A percentile compares a stretch with the other conserved stretches of the same genome.
These are phyloP conservation scores for Aspergillus phoenicis DNA, from an alignment of 2,329 filamentous ascomycete genomes.

Conservation along the genomic window DNA sequence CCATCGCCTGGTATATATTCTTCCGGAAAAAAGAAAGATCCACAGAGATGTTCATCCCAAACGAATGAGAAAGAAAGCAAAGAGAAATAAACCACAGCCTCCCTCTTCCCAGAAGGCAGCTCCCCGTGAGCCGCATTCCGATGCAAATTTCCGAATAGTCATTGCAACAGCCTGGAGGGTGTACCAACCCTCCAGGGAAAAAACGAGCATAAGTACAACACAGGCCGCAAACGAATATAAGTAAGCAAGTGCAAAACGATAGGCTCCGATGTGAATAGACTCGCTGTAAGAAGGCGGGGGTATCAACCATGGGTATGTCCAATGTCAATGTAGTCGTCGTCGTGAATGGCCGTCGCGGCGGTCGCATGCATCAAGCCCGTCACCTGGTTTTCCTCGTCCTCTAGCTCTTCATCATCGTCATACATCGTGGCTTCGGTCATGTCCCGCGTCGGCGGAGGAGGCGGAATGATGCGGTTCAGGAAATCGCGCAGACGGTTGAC, in stretches of 20 bases:
- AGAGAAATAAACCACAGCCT: no score
- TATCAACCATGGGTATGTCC: constrained; percentile 40
- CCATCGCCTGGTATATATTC: neutral
- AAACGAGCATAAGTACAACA: neutral
- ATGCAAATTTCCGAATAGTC: no score
- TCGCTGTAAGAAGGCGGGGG: constrained; percentile 29
- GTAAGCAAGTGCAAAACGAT: constrained; percentile 11
- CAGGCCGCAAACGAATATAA: constrained; percentile 2
- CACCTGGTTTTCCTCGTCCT: constrained; percentile 47
- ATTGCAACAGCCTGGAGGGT: no score
- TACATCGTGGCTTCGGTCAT: constrained; percentile 47
- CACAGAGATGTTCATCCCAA: no score
- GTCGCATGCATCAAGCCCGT: constrained; percentile 47
- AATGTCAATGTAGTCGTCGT: constrained; percentile 46
- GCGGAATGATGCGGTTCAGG: constrained; percentile 59
- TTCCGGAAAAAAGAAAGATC: no score
- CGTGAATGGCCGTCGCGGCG: constrained; percentile 44
- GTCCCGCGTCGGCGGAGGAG: constrained; percentile 31
- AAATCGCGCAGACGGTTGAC: constrained; percentile 76
- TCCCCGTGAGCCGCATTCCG: no score
- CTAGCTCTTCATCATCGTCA: constrained; percentile 48
- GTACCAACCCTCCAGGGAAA: neutral
- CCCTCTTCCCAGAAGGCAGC: no score
- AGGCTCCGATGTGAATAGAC: constrained; percentile 14
- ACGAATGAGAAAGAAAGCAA: no score